A percentile compares a stretch with the other conserved stretches of the same genome.
Evolutionary conservation across 345 rosid genomes (phyloP).

Genomic region (Erucastrum elatum): DNA sequence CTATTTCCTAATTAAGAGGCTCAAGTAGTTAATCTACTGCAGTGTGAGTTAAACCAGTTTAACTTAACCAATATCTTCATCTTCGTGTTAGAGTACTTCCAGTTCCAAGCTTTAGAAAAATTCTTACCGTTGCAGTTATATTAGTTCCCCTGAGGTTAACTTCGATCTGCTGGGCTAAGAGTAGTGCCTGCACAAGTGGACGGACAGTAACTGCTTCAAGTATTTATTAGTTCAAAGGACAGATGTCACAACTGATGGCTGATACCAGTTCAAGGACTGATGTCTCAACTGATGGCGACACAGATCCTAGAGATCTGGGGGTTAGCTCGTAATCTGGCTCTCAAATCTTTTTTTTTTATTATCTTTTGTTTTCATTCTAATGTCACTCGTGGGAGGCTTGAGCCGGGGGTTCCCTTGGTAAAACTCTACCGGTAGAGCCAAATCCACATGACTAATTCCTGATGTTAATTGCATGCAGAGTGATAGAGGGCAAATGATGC

Average conservation of each 20-base stretch:
- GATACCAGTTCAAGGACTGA: constrained; percentile 81
- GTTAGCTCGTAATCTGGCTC: constrained; percentile 46
- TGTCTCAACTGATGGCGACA: constrained; percentile 77
- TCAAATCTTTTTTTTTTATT: constrained; percentile 3
- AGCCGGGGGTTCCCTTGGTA: constrained; percentile 13
- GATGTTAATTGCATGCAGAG: constrained; percentile 49
- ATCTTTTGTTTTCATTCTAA: constrained; percentile 32
- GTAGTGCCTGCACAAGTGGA: background rate
- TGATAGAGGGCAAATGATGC: constrained; percentile 57
- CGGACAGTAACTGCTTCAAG: background rate
- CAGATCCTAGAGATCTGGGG: constrained; percentile 81
- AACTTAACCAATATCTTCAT: background rate
- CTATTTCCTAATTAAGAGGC: background rate
- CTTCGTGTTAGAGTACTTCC: background rate
- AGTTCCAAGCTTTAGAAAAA: background rate
- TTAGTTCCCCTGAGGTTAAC: background rate
- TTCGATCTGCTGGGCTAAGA: constrained; percentile 20
- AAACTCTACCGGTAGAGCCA: constrained; percentile 6
- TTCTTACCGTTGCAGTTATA: background rate
- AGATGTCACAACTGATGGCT: background rate
- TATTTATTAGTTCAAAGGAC: background rate
- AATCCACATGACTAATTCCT: constrained; percentile 17
- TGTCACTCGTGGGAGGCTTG: constrained; percentile 28
- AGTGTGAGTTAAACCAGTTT: constrained; percentile 3
- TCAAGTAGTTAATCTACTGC: constrained; percentile 17